These are phyloP conservation scores for Xylaria sp. DNA, from an alignment of 2,329 filamentous ascomycete species.

Conservation along the genomic window DNA sequence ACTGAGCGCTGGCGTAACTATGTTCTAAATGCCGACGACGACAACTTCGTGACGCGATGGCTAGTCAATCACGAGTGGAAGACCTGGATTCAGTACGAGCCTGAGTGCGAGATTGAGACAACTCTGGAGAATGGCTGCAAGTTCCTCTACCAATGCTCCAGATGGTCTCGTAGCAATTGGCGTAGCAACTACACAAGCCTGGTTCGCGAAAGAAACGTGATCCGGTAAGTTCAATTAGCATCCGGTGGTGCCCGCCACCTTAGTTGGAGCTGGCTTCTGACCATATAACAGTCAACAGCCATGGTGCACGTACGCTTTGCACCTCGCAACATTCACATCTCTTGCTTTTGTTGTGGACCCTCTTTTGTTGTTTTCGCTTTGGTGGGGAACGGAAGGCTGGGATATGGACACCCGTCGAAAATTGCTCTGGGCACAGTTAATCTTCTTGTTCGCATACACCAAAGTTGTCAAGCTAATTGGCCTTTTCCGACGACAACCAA, in stretches of 20 bases:
- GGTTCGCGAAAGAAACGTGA: constrained; percentile 83
- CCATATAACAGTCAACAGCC: constrained; percentile 75
- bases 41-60: constrained; percentile 98
- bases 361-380: constrained; percentile 75
- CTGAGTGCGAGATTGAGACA: constrained; percentile 90
- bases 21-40: constrained; percentile 94
- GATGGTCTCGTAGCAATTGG: constrained; percentile 98
- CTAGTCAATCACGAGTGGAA: constrained; percentile 92
- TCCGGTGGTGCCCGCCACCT: background rate
- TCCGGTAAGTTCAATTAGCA: constrained; percentile 73
- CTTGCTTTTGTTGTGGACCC: constrained; percentile 84
- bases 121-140: constrained; percentile 89
- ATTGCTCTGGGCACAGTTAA: constrained; percentile 70
- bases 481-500: constrained; percentile 85
- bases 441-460: constrained; percentile 83
- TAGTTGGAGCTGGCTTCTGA: constrained; percentile 17
- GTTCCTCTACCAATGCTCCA: constrained; percentile 91
- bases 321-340: constrained; percentile 91
- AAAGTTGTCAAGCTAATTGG: constrained; percentile 93
- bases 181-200: constrained; percentile 94
- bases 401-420: constrained; percentile 62
- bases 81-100: constrained; percentile 94
- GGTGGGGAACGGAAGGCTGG: constrained; percentile 74
- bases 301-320: constrained; percentile 93
- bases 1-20: constrained; percentile 90